Evolutionary conservation across 202 grass and related monocot genomes (phyloP).

Genomic region (Schoenoplectus triqueter): DNA sequence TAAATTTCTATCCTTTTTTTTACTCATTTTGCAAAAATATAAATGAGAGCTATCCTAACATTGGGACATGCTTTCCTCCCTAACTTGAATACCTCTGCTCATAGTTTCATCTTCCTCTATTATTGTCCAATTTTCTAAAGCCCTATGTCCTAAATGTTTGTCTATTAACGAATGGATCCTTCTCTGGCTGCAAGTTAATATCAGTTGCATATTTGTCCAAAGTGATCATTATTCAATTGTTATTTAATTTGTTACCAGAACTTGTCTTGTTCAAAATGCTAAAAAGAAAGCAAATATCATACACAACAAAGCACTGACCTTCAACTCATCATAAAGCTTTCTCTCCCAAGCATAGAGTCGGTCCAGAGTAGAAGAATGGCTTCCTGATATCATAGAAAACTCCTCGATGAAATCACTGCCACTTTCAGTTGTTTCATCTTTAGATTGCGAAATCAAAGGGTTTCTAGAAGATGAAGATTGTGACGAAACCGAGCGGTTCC

Average conservation of each 20-base stretch:
- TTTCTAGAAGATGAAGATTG: slow-evolving; percentile 59
- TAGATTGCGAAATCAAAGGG: slow-evolving; percentile 38
- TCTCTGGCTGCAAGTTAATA: neutral
- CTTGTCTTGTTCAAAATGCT: slow-evolving; percentile 1
- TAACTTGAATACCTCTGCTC: neutral
- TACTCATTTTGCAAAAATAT: neutral
- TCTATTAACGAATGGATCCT: neutral
- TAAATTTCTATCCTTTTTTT: neutral
- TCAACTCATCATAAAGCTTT: slow-evolving; percentile 72
- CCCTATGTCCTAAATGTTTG: neutral
- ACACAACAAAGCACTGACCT: slow-evolving; percentile 44
- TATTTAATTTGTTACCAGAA: neutral
- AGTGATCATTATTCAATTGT: neutral
- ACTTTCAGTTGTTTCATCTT: slow-evolving; percentile 51
- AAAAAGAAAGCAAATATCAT: neutral
- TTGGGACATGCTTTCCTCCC: neutral
- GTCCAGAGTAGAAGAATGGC: slow-evolving; percentile 72
- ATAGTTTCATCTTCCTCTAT: neutral
- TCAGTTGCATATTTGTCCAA: neutral
- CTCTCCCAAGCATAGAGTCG: slow-evolving; percentile 73
- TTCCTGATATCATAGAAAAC: slow-evolving; percentile 77
- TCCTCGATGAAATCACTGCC: slow-evolving; percentile 58
- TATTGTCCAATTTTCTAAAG: neutral
- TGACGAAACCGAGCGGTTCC: slow-evolving; percentile 60
- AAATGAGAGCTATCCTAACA: neutral